Evolutionary conservation across 306 rosid species (phyloP).

Genomic region (Amphicarpaea edgeworthii): DNA sequence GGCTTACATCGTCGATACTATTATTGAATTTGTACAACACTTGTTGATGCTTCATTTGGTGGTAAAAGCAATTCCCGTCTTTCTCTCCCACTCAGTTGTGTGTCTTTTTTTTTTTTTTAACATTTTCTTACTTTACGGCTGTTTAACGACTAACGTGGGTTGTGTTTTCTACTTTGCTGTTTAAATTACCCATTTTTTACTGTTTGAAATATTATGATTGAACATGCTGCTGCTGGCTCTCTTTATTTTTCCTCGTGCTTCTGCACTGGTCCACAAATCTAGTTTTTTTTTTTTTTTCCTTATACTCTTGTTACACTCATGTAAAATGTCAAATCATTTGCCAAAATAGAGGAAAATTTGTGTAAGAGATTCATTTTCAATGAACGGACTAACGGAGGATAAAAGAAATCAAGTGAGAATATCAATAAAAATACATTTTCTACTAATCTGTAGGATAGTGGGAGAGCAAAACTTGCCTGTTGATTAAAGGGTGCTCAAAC

Average conservation of each 20-base stretch:
- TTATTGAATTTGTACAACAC: background rate
- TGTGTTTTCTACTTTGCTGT: background rate
- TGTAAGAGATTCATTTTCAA: background rate
- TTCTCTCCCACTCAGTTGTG: background rate
- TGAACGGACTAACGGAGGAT: background rate
- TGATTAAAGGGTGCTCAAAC: background rate
- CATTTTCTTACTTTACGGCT: background rate
- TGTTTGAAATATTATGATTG: background rate
- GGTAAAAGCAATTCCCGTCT: background rate
- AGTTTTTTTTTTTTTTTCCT: background rate
- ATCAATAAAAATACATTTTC: background rate
- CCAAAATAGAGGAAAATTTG: background rate
- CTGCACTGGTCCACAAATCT: background rate
- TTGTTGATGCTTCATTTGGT: too few relatives aligned
- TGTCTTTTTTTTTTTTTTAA: background rate
- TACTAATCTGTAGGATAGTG: background rate
- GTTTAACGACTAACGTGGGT: background rate
- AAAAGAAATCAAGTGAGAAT: background rate
- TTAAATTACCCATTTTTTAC: background rate
- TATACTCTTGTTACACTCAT: background rate
- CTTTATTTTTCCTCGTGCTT: background rate
- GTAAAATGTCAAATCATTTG: background rate
- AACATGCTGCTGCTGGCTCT: background rate
- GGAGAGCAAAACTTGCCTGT: background rate
- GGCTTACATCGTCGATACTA: background rate